These are phyloP conservation scores for Gastrolobium bilobum DNA, from an alignment of 306 rosid species.

Conservation along the genomic window DNA sequence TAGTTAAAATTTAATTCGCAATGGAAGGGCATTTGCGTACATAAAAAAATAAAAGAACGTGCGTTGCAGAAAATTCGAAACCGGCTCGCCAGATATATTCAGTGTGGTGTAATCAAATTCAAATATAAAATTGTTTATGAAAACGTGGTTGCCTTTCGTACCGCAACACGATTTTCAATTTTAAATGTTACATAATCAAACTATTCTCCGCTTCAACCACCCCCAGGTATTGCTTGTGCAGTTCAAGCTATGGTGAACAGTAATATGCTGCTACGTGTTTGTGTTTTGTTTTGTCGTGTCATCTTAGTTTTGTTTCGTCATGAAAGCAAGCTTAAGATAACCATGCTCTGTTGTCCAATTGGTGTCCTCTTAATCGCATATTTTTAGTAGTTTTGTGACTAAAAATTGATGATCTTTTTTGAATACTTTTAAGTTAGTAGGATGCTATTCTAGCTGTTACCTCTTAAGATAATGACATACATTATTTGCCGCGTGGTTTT, in stretches of 20 bases:
- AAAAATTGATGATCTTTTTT: background rate
- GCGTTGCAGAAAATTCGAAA: background rate
- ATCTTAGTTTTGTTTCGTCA: background rate
- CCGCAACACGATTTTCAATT: background rate
- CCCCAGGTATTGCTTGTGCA: background rate
- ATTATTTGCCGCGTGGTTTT: background rate
- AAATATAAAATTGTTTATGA: background rate
- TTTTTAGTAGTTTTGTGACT: background rate
- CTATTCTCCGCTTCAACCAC: background rate
- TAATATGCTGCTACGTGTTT: background rate
- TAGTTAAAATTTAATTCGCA: no score
- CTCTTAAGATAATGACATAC: background rate
- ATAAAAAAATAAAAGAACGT: background rate
- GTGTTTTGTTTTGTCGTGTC: background rate
- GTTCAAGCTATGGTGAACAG: background rate
- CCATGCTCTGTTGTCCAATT: background rate
- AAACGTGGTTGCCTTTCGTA: constrained; percentile 30
- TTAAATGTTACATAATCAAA: background rate
- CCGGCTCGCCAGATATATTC: background rate
- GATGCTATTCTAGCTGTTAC: constrained; percentile 28
- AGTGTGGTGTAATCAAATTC: background rate
- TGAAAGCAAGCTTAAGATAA: background rate
- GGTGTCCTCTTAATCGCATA: background rate
- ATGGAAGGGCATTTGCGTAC: constrained; percentile 23
- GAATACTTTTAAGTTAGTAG: background rate